Base-by-base conservation (phyloP, 169 alveolate species). In the Cryptosporidium parvum region DNA sequence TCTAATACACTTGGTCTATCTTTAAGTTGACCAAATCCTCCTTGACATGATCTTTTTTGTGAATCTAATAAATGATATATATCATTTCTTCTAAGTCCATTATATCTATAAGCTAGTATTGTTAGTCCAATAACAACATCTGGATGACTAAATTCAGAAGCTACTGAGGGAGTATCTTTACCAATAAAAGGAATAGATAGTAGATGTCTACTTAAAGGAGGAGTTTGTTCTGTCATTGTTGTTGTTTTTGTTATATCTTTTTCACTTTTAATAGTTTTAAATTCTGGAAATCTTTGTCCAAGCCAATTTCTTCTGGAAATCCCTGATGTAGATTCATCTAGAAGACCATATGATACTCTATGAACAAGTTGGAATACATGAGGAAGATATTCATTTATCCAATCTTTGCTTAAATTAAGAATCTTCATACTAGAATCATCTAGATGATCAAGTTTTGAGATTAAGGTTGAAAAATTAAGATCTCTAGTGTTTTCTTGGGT, bases 141-240 rank as follows among this genome's bases (percentile, higher is more conserved):
- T 0, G 98, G 97, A 70, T 96, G 97, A 14, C 98, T 94, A 93
- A 95, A 96, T 80, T 96, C 98, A 21, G 98, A 95, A 86, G 95
- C 95, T 21, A 69, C 85, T 44, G 97, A 93, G 2, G 98, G 98
- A 31, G 97, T 93, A 91, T 96, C 98, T 73, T 96, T 96, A 9
- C 98, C 98, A 42, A 96, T 95, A 75, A 95, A 96, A 21, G 98
- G 98, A 35, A 96, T 96, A 1, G 98, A 96, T 65, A 96, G 91
- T 91, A 95, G 92, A 67, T 93, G 94, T 56, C 98, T 93, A 31
- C 75, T 75, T 42, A 56, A 7, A n/a, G 86, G 86, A 61, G 86
- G 31, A n/a, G 37, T 75, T n/a, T 59, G 31, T 1, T 53, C 33
- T 21, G 39, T 29, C 12, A 7, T 8, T n/a, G 39, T 45, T 42